Evolutionary conservation across 2,329 filamentous ascomycete genomes (phyloP), one percentile per base, ranked within the genome.

Genomic region (Fusarium humuli): DNA sequence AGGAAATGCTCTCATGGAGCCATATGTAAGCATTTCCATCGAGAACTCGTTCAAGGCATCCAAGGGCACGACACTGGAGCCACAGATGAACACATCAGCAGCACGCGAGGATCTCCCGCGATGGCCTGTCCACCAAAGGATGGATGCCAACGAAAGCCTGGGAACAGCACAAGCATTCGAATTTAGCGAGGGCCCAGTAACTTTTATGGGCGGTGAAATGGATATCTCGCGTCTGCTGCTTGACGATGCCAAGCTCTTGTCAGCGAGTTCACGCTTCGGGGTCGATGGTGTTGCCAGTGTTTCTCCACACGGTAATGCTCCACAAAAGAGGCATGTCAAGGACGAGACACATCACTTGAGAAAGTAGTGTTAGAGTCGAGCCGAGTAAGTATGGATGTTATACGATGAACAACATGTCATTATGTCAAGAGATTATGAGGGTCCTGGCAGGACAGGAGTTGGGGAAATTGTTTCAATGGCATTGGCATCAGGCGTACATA

Each of bases 141-240:
- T 75, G 3, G 81, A 82, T 23, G 67, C 75, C 7, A 66, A 71
- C 4, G 79, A 75, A 32, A 72, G 71, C 42, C 41, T 67, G 8
- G 72, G 76, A 14, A 64, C 73, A 1, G 34, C 62, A 48, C 78
- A 73, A 18, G 74, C 77, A 18, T 81, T 85, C 30, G 84, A 87
- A 42, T 83, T 85, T 78, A 77, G 76, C 40, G 85, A 86, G 45
- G 72, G 76, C 8, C 74, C 79, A 12, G 75, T 77, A 6, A 74
- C 81, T 5, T 79, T 83, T 57, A 76, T 82, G 48, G 81, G 81
- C 6, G 84, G 86, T 18, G 88, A 89, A 74, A 90, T 90, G 88
- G 88, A 88, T 54, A 88, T 90, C 47, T 87, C 87, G 18, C 83
- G 88, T 14, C 80, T 90, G 3, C 76, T 90, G 4, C 80, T 90